Evolutionary conservation across 1,284 basidiomycete genomes (phyloP).

Genomic region (Cutaneotrichosporon cavernicola): DNA sequence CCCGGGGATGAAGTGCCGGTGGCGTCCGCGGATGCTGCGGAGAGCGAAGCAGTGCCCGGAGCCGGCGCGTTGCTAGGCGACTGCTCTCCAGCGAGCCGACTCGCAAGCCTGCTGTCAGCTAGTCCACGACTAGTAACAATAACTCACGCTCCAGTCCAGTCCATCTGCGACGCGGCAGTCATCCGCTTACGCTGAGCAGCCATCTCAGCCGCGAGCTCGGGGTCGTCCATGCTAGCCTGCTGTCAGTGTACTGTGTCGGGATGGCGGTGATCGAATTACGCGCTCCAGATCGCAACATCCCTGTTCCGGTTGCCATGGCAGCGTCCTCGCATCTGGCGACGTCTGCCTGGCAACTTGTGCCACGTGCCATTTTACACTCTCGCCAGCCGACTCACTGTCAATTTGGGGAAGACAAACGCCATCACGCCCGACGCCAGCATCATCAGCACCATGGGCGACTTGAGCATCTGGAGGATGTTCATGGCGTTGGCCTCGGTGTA

Average conservation of each 20-base stretch:
- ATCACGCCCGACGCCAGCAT: slow-evolving; percentile 69
- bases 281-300: no score
- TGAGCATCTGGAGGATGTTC: slow-evolving; percentile 73
- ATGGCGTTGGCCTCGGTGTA: slow-evolving; percentile 65
- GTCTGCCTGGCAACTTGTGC: no score
- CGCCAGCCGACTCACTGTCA: slow-evolving; percentile 62
- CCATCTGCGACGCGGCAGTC: slow-evolving; percentile 59
- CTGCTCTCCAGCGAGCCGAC: slow-evolving; percentile 8
- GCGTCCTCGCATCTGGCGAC: no score
- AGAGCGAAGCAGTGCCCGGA: background rate
- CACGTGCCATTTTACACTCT: no score
- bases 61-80: background rate
- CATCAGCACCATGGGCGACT: slow-evolving; percentile 83
- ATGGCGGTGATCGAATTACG: no score
- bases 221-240: slow-evolving; percentile 70
- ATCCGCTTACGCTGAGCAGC: slow-evolving; percentile 67
- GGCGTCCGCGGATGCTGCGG: background rate
- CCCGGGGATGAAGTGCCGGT: background rate
- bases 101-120: slow-evolving; percentile 16
- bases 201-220: slow-evolving; percentile 69
- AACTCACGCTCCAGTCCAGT: slow-evolving; percentile 47
- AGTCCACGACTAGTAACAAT: no score
- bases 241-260: background rate
- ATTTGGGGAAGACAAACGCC: slow-evolving; percentile 74
- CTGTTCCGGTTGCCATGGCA: no score